Evolutionary conservation across 2,329 filamentous ascomycete genomes (phyloP), one percentile per base, ranked within the genome.

Genomic region (Zalaria obscura): DNA sequence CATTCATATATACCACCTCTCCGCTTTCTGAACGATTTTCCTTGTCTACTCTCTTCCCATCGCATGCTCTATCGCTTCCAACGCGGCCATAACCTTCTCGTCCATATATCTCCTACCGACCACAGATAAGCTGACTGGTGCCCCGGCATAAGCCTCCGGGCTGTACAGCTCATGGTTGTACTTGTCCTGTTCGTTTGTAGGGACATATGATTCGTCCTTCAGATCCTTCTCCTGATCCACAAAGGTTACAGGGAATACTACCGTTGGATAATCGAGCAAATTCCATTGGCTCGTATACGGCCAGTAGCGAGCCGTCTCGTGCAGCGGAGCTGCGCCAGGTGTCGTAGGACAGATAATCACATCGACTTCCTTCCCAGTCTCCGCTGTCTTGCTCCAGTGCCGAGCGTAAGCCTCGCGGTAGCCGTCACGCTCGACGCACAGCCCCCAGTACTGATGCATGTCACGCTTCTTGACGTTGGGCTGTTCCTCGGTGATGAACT

Each of bases 401-500:
- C 40, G 40, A 3, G 39, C 6, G 18, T 47, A 47, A 2, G 18
- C 18, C 18, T 18, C 18, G 18, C 18, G 18, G 18, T 18, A 18
- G 18, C 18, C 18, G 18, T 18, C 18, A 18, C 18, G 18, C 6
- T 41, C 37, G n/a, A 40, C 43, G 9, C 38, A 40, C 26, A 33
- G 40, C 8, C 43, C 40, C 36, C 36, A 41, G 18, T 18, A 18
- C 18, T 18, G 18, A 18, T 18, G 18, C 18, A 18, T 18, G 18
- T 18, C 18, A 18, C 18, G 18, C 11, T 43, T 40, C 31, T 42
- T 25, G n/a, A 53, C 55, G 43, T 65, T 65, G 2, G 18, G 18
- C 68, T 68, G 71, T 37, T 62, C 56, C 8, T 61, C 47, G 3
- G 63, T 58, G 45, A 59, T 43, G 43, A 18, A 18, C 18, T 18